Base-by-base conservation (phyloP, 768 basidiomycete genomes). In the Sarcodon aspratus region DNA sequence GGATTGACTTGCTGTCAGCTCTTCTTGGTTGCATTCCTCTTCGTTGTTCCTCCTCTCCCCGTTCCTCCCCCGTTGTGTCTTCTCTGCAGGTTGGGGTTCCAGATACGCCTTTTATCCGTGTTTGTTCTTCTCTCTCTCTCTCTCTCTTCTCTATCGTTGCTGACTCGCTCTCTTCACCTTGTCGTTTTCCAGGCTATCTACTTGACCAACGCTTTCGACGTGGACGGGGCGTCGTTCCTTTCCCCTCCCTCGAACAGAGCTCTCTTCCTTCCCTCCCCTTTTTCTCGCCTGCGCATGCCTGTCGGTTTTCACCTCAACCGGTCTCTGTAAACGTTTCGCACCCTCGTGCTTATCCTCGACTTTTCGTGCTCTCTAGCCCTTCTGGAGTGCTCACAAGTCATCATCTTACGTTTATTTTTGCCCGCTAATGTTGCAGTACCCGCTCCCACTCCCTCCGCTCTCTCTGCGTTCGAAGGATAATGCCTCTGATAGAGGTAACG, bases 391-490 rank as follows among this genome's bases (percentile, higher is more conserved):
- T n/a, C 37, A 40, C 37, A 40, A 18, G n/a, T 18, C n/a, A 18
- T 18, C 37, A 18, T 40, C 37, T 40, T 18, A n/a, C n/a, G 37
- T 18, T 40, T n/a, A 11, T 48, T 44, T 18, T 32, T 44, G 38
- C 49, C 34, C 45, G 47, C 54, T 55, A 55, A 67, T 67, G 66
- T 62, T 67, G 64, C 63, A 65, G 59, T 66, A 60, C 48, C 57
- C 65, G 47, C 56, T 63, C 51, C 58, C 61, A 57, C 59, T 64
- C 46, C 49, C 65, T 57, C 48, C 66, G 55, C 54, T 68, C 62
- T 53, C 60, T 53, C 54, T 65, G 53, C 52, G 62, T 17, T 64
- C 65, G 47, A 35, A 52, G 46, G 48, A 4, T 48, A 46, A 45
- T 35, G 36, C 48, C 45, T 27, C 44, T 46, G 49, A 35, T 12